A percentile compares a stretch with the other conserved stretches of the same genome.
Conservation (phyloP, 2,329 filamentous ascomycete species). For the Neonectria punicea region DNA sequence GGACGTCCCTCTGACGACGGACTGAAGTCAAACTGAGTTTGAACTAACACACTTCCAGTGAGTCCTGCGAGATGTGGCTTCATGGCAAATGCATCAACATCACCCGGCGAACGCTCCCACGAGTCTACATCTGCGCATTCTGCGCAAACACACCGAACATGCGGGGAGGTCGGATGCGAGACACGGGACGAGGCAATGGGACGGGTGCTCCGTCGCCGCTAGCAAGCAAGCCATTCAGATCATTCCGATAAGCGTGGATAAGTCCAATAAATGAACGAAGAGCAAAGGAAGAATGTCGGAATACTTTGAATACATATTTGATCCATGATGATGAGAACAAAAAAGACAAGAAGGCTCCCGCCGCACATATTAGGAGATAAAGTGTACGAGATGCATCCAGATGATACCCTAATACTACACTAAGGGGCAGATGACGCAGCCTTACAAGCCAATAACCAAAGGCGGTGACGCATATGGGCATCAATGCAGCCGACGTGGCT, state of each 20-base stretch:
- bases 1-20: constrained; percentile 1
- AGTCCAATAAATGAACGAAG: constrained; percentile 13
- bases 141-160: constrained; percentile 69
- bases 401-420: constrained; percentile 26
- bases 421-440: constrained; percentile 20
- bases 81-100: constrained; percentile 73
- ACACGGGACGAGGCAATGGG: constrained; percentile 50
- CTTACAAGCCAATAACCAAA: constrained; percentile 12
- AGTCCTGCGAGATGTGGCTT: constrained; percentile 73
- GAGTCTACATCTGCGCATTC: constrained; percentile 72
- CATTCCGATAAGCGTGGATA: constrained; percentile 51
- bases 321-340: constrained; percentile 20
- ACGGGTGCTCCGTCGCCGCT: constrained; percentile 50
- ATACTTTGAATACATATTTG: constrained; percentile 22
- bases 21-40: constrained; percentile 10
- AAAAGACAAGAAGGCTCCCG: constrained; percentile 38
- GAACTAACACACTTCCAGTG: constrained; percentile 52
- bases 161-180: constrained; percentile 59
- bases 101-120: constrained; percentile 64
- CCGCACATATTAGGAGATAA: constrained; percentile 26
- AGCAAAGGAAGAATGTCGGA: constrained; percentile 18
- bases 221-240: constrained; percentile 55
- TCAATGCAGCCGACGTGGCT: constrained; percentile 25
- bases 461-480: constrained; percentile 14
- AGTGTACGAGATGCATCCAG: constrained; percentile 27